A percentile compares a stretch with the other conserved stretches of the same genome.
These are phyloP conservation scores for Sporisorium reilianum DNA, from an alignment of 1,284 basidiomycete species.

Conservation along the genomic window DNA sequence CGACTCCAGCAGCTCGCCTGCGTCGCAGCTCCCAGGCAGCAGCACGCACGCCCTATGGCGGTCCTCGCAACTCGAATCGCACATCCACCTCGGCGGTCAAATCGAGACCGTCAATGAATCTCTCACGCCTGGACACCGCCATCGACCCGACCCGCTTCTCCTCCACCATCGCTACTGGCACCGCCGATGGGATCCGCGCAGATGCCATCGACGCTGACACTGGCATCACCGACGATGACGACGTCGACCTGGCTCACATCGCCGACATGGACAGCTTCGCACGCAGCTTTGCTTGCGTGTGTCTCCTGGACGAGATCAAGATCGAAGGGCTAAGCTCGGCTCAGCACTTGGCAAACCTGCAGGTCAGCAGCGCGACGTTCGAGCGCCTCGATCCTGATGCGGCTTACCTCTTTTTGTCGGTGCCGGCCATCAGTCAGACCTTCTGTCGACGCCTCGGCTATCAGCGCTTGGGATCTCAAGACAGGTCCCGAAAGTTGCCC, in stretches of 20 bases:
- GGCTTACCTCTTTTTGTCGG: slow-evolving; percentile 29
- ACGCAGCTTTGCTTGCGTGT: slow-evolving; percentile 52
- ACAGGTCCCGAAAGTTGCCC: slow-evolving; percentile 18
- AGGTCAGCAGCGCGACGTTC: slow-evolving; percentile 20
- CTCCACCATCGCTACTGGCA: slow-evolving; percentile 17
- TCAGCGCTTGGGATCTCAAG: slow-evolving; percentile 14
- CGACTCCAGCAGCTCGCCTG: slow-evolving; percentile 27
- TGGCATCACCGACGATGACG: slow-evolving; percentile 20
- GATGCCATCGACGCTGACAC: slow-evolving; percentile 20
- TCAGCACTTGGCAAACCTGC: slow-evolving; percentile 1
- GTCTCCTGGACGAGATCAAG: slow-evolving; percentile 56
- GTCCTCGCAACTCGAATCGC: slow-evolving; percentile 35
- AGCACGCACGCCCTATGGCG: slow-evolving; percentile 44
- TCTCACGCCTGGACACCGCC: slow-evolving; percentile 38
- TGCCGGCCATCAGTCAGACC: slow-evolving; percentile 26
- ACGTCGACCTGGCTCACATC: slow-evolving; percentile 26
- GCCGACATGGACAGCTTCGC: slow-evolving; percentile 54
- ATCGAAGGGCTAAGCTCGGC: slow-evolving; percentile 2
- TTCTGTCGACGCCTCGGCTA: slow-evolving; percentile 36
- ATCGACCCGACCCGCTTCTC: slow-evolving; percentile 22
- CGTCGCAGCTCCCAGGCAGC: slow-evolving; percentile 47
- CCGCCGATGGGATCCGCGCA: slow-evolving; percentile 15
- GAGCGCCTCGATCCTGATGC: slow-evolving; percentile 11
- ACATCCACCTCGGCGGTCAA: slow-evolving; percentile 28
- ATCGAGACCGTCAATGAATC: slow-evolving; percentile 34